These are phyloP conservation scores for Euclidium syriacum DNA, from an alignment of 345 rosid genomes.

Conservation along the genomic window DNA sequence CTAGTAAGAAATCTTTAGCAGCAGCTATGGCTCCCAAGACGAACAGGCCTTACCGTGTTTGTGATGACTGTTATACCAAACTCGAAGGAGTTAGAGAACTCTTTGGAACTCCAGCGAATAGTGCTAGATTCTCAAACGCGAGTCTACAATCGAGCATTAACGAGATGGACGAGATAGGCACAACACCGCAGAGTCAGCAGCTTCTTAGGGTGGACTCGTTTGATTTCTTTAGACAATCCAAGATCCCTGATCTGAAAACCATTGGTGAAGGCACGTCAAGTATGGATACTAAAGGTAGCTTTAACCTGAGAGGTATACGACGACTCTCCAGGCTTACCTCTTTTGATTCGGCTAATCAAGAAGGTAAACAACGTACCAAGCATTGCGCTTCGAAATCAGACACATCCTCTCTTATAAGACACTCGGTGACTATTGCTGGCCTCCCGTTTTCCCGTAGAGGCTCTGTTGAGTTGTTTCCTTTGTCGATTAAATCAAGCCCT, in stretches of 20 bases:
- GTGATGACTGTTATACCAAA: conserved; percentile 53
- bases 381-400: conserved; percentile 36
- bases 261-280: conserved; percentile 46
- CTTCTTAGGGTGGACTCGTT: conserved; percentile 40
- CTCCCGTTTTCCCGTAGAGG: conserved; percentile 31
- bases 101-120: conserved; percentile 23
- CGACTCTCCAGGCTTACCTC: conserved; percentile 42
- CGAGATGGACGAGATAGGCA: conserved; percentile 31
- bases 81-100: conserved; percentile 37
- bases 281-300: conserved; percentile 30
- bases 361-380: conserved; percentile 31
- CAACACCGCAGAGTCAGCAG: conserved; percentile 31
- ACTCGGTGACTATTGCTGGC: conserved; percentile 37
- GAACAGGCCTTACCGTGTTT: conserved; percentile 58
- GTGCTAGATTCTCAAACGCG: conserved; percentile 39
- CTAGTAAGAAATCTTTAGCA: conserved; percentile 47
- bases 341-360: conserved; percentile 42
- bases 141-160: conserved; percentile 33
- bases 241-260: conserved; percentile 35
- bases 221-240: conserved; percentile 43
- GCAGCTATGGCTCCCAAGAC: conserved; percentile 65
- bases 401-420: conserved; percentile 38
- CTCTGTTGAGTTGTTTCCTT: conserved; percentile 46
- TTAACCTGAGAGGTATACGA: conserved; percentile 27
- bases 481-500: conserved; percentile 45